Evolutionary conservation across 2,329 filamentous ascomycete species (phyloP), one percentile per base, ranked within the genome.

Genomic region (Fonsecaea multimorphosa): DNA sequence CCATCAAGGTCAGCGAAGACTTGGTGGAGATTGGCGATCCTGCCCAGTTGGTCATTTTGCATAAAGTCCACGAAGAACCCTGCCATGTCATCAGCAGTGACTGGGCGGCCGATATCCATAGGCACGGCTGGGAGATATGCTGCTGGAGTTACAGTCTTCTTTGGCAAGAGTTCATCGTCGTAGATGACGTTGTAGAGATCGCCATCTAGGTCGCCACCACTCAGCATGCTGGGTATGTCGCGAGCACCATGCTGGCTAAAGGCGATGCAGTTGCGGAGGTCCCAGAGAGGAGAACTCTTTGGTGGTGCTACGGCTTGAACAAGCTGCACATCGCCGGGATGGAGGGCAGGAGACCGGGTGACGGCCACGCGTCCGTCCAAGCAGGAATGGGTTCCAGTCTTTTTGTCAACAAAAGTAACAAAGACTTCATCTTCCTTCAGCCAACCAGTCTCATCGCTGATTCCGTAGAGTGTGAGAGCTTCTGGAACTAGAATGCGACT

Each of bases 151-250:
- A 82, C 86, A 7, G n/a, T 44, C 16, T 38, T n/a, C 36, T 36
- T 54, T 4, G 67, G 64, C 27, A 27, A 61, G 2, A 60, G 58
- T 22, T 46, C 12, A 7, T 57, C 32, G 70, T 96, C 91, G 83
- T 86, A 95, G 56, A 96, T 91, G 58, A 96, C 78, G 69, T 92
- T 90, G 76, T 91, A 96, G 0, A 91, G 78, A 74, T 97, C 93
- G 0, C 92, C 92, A 69, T 95, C 92, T 0, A 96, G 83, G 75
- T 96, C 92, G 0, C 92, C 92, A 1, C 92, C 92, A 61, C 89
- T 90, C 0, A 96, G 81, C 76, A 89, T 85, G 67, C 91, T 94
- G 0, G 92, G 91, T 0, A 96, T 79, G 73, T 96, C 92, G n/a
- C 92, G 86, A 0, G 72, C 29, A 0, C 93, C 92, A 51, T 85